These are phyloP conservation scores for Fusarium goolgardi DNA, from an alignment of 2,329 filamentous ascomycete genomes.

Conservation along the genomic window DNA sequence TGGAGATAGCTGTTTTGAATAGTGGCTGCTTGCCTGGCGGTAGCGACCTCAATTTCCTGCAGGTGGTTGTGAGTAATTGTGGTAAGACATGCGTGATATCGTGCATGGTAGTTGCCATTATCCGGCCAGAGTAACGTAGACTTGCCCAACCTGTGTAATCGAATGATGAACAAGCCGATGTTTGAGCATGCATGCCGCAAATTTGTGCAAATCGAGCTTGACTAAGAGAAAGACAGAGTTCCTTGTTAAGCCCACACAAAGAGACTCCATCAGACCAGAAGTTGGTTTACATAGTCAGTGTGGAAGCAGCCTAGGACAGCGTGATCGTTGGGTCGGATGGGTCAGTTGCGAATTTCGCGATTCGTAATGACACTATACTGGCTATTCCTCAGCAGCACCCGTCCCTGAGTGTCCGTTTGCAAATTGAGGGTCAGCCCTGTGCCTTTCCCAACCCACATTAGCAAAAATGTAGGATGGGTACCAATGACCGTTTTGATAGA, in stretches of 20 bases:
- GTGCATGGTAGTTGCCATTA: background rate
- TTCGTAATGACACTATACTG: slow-evolving; percentile 1
- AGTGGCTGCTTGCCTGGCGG: background rate
- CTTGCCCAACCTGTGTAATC: background rate
- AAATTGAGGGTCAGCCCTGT: slow-evolving; percentile 28
- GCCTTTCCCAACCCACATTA: background rate
- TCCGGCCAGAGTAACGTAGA: background rate
- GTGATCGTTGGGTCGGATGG: background rate
- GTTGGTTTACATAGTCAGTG: background rate
- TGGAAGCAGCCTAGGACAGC: background rate
- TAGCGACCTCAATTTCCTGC: background rate
- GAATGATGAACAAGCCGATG: background rate
- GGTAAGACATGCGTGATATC: background rate
- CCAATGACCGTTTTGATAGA: slow-evolving; percentile 13
- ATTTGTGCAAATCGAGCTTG: background rate
- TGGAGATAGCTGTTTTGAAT: background rate
- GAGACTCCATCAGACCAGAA: background rate
- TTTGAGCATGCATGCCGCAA: background rate
- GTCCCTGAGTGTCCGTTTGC: slow-evolving; percentile 12
- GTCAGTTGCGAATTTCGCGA: background rate
- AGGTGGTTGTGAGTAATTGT: background rate
- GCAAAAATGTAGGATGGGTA: background rate
- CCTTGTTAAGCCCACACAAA: background rate
- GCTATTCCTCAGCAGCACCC: background rate
- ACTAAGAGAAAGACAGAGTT: background rate